A percentile compares a stretch with the other conserved stretches of the same genome.
Conservation (phyloP, 2,329 filamentous ascomycete species). For the Pseudopyrenochaeta lycopersici region DNA sequence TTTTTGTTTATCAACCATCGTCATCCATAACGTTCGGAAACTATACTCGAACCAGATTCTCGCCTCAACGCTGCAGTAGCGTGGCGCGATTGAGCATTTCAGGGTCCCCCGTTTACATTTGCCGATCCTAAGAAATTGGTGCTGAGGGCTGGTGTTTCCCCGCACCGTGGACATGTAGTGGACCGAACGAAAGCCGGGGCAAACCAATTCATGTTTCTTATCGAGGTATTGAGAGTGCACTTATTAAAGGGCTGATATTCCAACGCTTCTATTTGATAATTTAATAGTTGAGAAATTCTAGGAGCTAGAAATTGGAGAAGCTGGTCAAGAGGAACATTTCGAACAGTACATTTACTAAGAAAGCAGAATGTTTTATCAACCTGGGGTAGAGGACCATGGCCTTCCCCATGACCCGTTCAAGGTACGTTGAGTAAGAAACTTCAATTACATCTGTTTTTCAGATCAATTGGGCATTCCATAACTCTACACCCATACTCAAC, state of each 20-base stretch:
- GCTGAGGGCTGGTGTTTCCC: too few relatives aligned
- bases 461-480: background rate
- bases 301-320: background rate
- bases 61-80: conserved; percentile 14
- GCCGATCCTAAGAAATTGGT: conserved; percentile 9
- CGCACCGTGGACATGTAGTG: background rate
- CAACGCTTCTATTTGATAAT: background rate
- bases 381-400: conserved; percentile 61
- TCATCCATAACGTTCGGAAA: background rate
- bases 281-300: background rate
- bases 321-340: background rate
- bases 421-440: conserved; percentile 46
- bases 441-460: too few relatives aligned
- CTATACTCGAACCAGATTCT: conserved; percentile 1
- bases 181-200: too few relatives aligned
- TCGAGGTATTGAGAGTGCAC: too few relatives aligned
- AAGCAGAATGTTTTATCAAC: conserved; percentile 61
- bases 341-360: background rate
- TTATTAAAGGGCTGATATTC: background rate
- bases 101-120: conserved; percentile 8
- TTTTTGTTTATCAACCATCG: too few relatives aligned
- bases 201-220: too few relatives aligned
- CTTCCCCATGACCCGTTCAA: conserved; percentile 66
- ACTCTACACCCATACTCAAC: background rate
- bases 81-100: conserved; percentile 1